Percentiles rank a stretch among this genome's conserved stretches.
These are phyloP conservation scores for Chloris gayana DNA, from an alignment of 176 grass and related monocot species.

Conservation along the genomic window DNA sequence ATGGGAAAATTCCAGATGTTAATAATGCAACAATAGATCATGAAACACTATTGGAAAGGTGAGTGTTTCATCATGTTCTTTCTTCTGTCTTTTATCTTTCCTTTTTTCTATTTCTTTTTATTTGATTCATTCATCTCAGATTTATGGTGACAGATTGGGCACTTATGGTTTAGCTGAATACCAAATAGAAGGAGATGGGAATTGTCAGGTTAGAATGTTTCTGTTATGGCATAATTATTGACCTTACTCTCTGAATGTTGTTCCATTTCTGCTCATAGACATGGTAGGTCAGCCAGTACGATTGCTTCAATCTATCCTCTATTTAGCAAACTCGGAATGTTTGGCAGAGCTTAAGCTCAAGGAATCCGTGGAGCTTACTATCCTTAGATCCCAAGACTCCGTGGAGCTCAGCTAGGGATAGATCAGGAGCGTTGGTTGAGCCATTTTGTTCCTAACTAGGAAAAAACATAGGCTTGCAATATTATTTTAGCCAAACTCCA, in stretches of 20 bases:
- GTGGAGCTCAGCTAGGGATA: neutral
- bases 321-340: neutral
- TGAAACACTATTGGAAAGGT: conserved; percentile 93
- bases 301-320: conserved; percentile 16
- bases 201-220: conserved; percentile 81
- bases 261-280: neutral
- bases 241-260: neutral
- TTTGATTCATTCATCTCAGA: conserved; percentile 6
- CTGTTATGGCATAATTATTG: neutral
- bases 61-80: conserved; percentile 6
- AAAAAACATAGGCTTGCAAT: neutral
- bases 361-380: neutral
- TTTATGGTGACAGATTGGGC: conserved; percentile 57
- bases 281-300: neutral
- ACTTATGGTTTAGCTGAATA: conserved; percentile 96
- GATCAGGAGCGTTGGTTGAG: neutral
- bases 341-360: neutral
- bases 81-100: neutral
- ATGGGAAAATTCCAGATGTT: conserved; percentile 91
- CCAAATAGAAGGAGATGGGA: conserved; percentile 97
- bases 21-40: conserved; percentile 93
- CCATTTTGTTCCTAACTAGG: neutral
- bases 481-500: neutral
- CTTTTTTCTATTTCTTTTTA: neutral
- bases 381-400: neutral